Conservation (phyloP, 352 stramenopile genomes). For the Phytophthora ohioensis region DNA sequence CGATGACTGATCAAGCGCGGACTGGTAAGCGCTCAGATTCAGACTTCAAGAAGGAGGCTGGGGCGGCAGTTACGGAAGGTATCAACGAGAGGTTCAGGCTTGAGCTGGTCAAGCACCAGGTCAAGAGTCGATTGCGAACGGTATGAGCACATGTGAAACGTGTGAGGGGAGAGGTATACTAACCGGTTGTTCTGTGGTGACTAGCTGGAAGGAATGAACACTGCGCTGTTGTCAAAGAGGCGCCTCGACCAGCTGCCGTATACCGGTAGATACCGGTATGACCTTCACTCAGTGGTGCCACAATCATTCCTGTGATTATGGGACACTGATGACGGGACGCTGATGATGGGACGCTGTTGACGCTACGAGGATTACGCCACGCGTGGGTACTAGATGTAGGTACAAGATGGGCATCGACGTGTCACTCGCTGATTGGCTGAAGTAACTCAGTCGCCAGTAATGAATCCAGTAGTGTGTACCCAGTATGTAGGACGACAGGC, state of each 20-base stretch:
- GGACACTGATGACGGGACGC: too few relatives aligned
- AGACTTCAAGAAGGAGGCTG: neutral
- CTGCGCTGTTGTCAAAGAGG: neutral
- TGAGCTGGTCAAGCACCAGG: neutral
- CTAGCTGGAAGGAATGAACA: constrained; percentile 1
- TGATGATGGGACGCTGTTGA: too few relatives aligned
- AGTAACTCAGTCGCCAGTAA: too few relatives aligned
- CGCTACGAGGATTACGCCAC: too few relatives aligned
- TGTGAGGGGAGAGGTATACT: neutral
- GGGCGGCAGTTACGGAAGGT: neutral
- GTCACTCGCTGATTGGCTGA: too few relatives aligned
- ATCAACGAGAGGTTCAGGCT: neutral
- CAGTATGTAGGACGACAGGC: too few relatives aligned
- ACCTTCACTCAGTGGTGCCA: too few relatives aligned
- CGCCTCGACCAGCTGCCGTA: neutral
- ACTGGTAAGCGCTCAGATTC: neutral
- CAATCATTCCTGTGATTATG: too few relatives aligned
- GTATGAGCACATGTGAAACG: neutral
- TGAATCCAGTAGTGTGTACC: too few relatives aligned
- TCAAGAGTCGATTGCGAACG: constrained; percentile 5
- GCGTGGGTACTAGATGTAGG: too few relatives aligned
- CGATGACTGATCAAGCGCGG: neutral
- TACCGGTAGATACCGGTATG: neutral
- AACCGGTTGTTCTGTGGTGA: neutral
- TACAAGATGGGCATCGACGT: too few relatives aligned